These are phyloP conservation scores for Colletotrichum sojae DNA, from an alignment of 2,329 filamentous ascomycete genomes.

Conservation along the genomic window DNA sequence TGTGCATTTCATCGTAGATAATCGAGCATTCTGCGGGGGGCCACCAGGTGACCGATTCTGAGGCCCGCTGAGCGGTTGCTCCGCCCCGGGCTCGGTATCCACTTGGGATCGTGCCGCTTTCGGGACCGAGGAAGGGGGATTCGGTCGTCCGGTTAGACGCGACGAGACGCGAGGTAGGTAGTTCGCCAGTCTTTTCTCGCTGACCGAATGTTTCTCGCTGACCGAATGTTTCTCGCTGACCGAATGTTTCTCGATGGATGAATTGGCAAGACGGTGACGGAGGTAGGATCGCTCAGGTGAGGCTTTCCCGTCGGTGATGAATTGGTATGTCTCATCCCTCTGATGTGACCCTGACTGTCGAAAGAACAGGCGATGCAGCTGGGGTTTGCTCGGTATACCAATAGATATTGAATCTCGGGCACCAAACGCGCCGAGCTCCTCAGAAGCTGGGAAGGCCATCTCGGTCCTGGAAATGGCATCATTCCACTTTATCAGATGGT, in stretches of 20 bases:
- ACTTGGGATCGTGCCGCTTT: neutral
- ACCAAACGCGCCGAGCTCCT: neutral
- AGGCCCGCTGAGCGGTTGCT: slow-evolving; percentile 6
- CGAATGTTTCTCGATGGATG: no score
- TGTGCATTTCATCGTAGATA: neutral
- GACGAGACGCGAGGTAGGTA: neutral
- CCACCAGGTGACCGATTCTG: slow-evolving; percentile 6
- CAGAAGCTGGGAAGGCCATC: neutral
- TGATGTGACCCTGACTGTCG: neutral
- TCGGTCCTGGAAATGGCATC: neutral
- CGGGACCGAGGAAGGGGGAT: neutral
- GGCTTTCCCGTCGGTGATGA: slow-evolving; percentile 19
- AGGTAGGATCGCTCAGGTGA: neutral
- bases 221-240: no score
- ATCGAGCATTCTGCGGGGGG: slow-evolving; percentile 5
- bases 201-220: no score
- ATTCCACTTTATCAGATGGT: neutral
- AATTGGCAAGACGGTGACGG: no score
- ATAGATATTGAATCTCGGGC: no score
- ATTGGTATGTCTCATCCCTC: neutral
- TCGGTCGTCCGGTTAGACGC: neutral
- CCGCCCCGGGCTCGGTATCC: slow-evolving; percentile 5
- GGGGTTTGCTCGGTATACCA: no score
- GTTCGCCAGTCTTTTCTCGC: no score
- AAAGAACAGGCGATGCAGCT: neutral